Evolutionary conservation across 768 basidiomycete species (phyloP), one percentile per base, ranked within the genome.

Genomic region (Dioszegia hungarica): DNA sequence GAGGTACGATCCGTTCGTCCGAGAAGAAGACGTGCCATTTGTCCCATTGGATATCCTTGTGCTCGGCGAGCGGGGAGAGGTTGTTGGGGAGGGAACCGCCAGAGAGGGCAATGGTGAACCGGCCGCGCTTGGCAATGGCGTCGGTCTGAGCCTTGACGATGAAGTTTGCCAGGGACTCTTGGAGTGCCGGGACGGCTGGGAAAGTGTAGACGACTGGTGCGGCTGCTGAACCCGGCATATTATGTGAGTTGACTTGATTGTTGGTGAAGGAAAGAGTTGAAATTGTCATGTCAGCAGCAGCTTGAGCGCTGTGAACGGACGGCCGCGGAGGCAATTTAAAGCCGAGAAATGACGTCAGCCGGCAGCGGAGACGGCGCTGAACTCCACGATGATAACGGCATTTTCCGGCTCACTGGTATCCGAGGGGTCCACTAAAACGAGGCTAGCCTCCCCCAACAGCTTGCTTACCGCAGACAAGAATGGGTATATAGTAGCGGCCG

Each of bases 1-100:
- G 85, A 8, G 91, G 90, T 22, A 99, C 95, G 60, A 85, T 84
- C 52, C 95, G 88, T 78, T 99, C 95, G 77, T 99, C 95, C 28
- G 86, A 90, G 72, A 95, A 99, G 79, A 88, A 99, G 68, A 98
- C 85, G 62, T 97, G 92, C 94, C 95, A 99, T 76, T 89, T 89
- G 72, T 92, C 85, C 94, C 95, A 99, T 76, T 86, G 87, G 22
- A 56, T 56, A n/a, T 56, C 43, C 2, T 78, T 60, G 63, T 86
- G 79, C 46, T 68, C 78, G 62, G 87, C 81, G 64, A 95, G 85
- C 2, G 83, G 85, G 47, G 77, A 80, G 66, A 99, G 84, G 77
- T 88, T 72, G 68, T 78, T 75, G 25, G 94, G 92, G 36, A 98
- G 82, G 0, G 88, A 89, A 8, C 95, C 94, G 11, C 95, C 95